These are phyloP conservation scores for Acer campestre DNA, from an alignment of 345 rosid species.

Conservation along the genomic window DNA sequence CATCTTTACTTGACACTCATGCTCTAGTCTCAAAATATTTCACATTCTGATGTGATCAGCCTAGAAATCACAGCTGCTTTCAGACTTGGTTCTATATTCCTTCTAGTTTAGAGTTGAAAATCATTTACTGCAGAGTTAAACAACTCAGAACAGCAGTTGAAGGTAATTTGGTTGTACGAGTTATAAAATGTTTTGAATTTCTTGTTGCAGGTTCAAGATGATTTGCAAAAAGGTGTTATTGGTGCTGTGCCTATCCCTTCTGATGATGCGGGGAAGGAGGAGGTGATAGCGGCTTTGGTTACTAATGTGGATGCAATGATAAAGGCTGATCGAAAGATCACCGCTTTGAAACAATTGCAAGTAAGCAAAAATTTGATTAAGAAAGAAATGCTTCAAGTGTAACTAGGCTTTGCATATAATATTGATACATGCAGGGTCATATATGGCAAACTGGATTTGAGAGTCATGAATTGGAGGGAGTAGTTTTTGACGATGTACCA, in stretches of 20 bases:
- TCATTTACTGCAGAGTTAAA: neutral
- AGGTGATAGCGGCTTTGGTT: slow-evolving; percentile 82
- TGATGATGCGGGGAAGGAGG: slow-evolving; percentile 72
- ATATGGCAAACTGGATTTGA: slow-evolving; percentile 92
- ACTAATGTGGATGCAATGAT: slow-evolving; percentile 91
- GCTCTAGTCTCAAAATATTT: neutral
- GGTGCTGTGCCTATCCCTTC: slow-evolving; percentile 74
- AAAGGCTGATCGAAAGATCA: slow-evolving; percentile 89
- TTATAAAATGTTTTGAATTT: slow-evolving; percentile 5
- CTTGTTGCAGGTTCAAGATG: slow-evolving; percentile 68
- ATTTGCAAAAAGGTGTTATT: slow-evolving; percentile 65
- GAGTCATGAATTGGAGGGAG: slow-evolving; percentile 72
- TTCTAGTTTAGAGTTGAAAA: neutral
- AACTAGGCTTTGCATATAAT: slow-evolving; percentile 13
- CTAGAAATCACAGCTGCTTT: neutral
- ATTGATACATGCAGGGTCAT: slow-evolving; percentile 68
- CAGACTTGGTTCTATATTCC: neutral
- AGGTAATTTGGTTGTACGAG: neutral
- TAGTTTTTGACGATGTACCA: slow-evolving; percentile 85
- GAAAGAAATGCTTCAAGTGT: neutral
- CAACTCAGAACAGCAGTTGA: neutral
- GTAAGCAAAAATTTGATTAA: slow-evolving; percentile 38
- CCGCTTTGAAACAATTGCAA: slow-evolving; percentile 94
- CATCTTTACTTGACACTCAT: neutral
- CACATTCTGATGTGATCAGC: neutral